Evolutionary conservation across 1,284 basidiomycete species (phyloP), one percentile per base, ranked within the genome.

Genomic region (Sporisorium graminicola): DNA sequence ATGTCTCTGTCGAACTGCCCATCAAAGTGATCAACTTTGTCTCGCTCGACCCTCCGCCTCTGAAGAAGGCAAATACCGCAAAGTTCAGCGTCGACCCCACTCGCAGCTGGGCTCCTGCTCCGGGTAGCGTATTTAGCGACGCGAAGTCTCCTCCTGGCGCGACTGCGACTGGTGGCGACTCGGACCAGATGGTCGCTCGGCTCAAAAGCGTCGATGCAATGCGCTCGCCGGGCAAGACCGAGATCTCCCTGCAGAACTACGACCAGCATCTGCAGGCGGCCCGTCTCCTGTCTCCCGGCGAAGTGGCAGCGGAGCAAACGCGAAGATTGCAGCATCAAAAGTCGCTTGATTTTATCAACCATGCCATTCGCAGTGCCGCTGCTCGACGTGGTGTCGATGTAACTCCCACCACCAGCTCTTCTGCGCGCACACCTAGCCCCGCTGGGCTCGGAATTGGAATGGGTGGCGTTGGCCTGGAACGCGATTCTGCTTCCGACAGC

Each of bases 21-120:
- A 86, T 94, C 67, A 88, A 89, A 13, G 90, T 94, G 81, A 88
- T 94, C 86, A 93, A 91, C 84, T 92, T 93, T 85, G 86, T 93
- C 22, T 94, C 93, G 18, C 87, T 94, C 67, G 93, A 94, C 82
- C 92, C 92, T 29, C 91, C 91, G 18, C 90, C 91, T 44, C 61
- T 74, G 4, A 82, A 76, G 63, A 66, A 72, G 29, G 63, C 61
- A 7, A 57, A 65, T 2, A 57, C 50, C n/a, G 35, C 43, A 8
- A 54, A 52, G 14, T 53, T 66, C 24, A 57, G 49, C 69, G 18
- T 20, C 42, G 59, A 59, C 6, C 52, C 66, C 2, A 61, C 49
- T 3, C 51, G 66, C 18, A 52, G 27, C 47, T 74, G 72, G 72
- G 51, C 52, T 31, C 10, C 29, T 26, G 50, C 58, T n/a, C 35